phyloP scores from a whole-genome alignment of 495 filamentous ascomycete genomes.

The Daldinia vernicosa region DNA sequence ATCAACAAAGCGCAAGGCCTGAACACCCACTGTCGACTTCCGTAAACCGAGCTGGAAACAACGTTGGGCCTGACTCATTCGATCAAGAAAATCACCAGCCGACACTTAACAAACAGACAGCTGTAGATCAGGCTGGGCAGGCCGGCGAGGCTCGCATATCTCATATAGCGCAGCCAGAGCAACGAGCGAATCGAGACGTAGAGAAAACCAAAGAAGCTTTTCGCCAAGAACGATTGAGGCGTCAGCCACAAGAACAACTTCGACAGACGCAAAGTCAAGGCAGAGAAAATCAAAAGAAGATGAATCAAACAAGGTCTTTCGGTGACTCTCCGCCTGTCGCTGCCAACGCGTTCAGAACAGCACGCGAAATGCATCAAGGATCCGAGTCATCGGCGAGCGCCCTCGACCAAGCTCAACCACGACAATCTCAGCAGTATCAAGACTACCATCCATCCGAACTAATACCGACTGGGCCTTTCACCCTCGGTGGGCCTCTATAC shows the following conservation, averaged over 20 bases:
- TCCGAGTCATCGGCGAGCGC: slow-evolving; percentile 1
- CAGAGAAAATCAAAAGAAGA: background rate
- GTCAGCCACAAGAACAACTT: background rate
- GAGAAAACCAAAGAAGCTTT: background rate
- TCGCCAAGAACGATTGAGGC: background rate
- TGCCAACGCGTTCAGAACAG: slow-evolving; percentile 14
- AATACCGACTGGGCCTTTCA: too few species aligned
- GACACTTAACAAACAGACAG: background rate
- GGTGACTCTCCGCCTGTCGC: slow-evolving; percentile 6
- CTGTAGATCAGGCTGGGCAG: background rate
- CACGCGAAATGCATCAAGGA: slow-evolving; percentile 11
- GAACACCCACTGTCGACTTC: background rate
- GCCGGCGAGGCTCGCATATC: background rate
- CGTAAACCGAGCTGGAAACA: background rate
- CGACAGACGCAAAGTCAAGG: background rate
- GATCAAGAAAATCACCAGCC: slow-evolving; percentile 1
- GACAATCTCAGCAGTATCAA: too few species aligned
- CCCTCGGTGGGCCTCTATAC: background rate
- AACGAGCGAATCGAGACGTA: background rate
- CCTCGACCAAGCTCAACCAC: slow-evolving; percentile 5
- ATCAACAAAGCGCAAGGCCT: background rate
- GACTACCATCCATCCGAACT: background rate
- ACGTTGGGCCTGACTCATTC: background rate
- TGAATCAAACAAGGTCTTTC: background rate
- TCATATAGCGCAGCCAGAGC: background rate